These are phyloP conservation scores for Lachnellula subtilissima DNA, from an alignment of 2,329 filamentous ascomycete species.

Conservation along the genomic window DNA sequence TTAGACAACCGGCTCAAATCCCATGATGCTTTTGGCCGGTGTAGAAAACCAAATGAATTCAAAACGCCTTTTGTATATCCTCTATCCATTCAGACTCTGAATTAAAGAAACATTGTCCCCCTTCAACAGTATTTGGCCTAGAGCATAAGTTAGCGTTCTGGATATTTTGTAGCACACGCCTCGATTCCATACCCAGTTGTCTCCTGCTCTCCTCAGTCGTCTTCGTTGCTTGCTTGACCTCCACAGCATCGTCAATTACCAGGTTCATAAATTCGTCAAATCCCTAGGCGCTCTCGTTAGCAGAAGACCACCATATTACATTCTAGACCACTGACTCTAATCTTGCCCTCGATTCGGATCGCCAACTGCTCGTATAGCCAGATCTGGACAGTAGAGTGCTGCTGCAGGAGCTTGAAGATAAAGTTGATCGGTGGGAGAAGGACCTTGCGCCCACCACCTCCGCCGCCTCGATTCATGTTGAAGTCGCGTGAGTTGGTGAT, in stretches of 20 bases:
- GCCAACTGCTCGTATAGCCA: slow-evolving; percentile 97
- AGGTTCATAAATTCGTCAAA: slow-evolving; percentile 99
- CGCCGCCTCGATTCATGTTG: slow-evolving; percentile 32
- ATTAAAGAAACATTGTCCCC: slow-evolving; percentile 64
- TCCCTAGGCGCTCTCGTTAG: slow-evolving; percentile 51
- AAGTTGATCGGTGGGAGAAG: slow-evolving; percentile 77
- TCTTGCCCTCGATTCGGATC: slow-evolving; percentile 93
- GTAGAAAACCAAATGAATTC: slow-evolving; percentile 12
- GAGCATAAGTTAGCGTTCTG: slow-evolving; percentile 17
- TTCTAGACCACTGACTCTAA: slow-evolving; percentile 60
- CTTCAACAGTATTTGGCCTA: slow-evolving; percentile 62
- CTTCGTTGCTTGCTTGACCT: slow-evolving; percentile 83
- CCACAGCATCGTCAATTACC: slow-evolving; percentile 90
- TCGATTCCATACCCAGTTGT: slow-evolving; percentile 60
- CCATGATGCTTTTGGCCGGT: slow-evolving; percentile 16
- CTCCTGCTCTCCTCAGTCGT: slow-evolving; percentile 73
- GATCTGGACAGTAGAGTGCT: slow-evolving; percentile 75
- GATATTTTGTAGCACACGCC: not conserved
- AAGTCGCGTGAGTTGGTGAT: not conserved
- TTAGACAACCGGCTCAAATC: slow-evolving; percentile 5
- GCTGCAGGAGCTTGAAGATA: slow-evolving; percentile 86
- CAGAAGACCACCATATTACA: not conserved
- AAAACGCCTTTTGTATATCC: slow-evolving; percentile 23
- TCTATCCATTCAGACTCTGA: slow-evolving; percentile 38
- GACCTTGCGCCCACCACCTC: slow-evolving; percentile 53